Evolutionary conservation across 202 grass and related monocot genomes (phyloP).

Genomic region (Setaria italica): DNA sequence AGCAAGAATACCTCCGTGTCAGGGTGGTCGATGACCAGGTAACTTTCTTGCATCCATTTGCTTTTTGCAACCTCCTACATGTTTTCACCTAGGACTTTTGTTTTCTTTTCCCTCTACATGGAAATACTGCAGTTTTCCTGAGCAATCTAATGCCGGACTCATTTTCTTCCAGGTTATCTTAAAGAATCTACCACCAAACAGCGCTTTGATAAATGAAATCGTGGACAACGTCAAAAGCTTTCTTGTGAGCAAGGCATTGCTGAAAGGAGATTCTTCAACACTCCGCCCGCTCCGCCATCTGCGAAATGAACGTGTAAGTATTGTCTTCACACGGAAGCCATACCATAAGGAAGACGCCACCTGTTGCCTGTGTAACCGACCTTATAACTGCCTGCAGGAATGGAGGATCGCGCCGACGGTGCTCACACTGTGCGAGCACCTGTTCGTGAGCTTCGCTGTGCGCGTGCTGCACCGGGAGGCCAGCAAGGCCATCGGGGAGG

Average conservation of each 20-base stretch:
- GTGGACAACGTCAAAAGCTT: conserved; percentile 78
- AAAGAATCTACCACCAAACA: conserved; percentile 85
- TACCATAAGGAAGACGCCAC: not conserved
- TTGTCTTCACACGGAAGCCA: not conserved
- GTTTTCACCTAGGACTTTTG: conserved; percentile 16
- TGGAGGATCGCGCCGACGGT: conserved; percentile 82
- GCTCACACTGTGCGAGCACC: conserved; percentile 76
- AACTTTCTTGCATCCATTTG: conserved; percentile 26
- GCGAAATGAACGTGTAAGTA: conserved; percentile 69
- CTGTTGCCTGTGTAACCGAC: not conserved
- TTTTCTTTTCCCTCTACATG: not conserved
- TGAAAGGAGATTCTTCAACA: conserved; percentile 66
- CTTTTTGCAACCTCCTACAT: conserved; percentile 10
- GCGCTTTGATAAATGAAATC: conserved; percentile 77
- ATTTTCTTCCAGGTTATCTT: conserved; percentile 61
- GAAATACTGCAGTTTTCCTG: not conserved
- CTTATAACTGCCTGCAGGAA: conserved; percentile 55
- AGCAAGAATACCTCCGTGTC: conserved; percentile 87
- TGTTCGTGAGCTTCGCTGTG: conserved; percentile 87
- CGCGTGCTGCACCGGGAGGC: conserved; percentile 66
- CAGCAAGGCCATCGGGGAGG: conserved; percentile 46
- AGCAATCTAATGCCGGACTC: not conserved
- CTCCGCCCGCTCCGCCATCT: conserved; percentile 64
- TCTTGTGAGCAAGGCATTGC: conserved; percentile 79
- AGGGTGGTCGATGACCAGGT: conserved; percentile 85